A percentile compares a stretch with the other conserved stretches of the same genome.
Evolutionary conservation across 305 asterid species (phyloP).

Genomic region (Andrographis paniculata): DNA sequence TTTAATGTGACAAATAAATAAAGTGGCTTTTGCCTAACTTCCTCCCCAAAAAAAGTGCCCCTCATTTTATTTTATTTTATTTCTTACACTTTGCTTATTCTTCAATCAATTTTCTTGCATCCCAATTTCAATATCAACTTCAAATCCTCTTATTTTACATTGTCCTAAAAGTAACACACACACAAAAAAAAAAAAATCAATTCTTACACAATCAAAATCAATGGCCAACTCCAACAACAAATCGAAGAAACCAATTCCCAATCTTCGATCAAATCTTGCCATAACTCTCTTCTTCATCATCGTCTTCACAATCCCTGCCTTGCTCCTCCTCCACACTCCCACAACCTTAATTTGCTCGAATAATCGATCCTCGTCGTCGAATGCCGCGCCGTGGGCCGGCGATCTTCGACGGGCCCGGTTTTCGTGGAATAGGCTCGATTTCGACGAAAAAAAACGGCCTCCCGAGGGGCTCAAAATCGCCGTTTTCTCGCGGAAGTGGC

Average conservation of each 20-base stretch:
- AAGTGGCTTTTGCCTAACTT: conserved; percentile 36
- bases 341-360: conserved; percentile 32
- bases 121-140: no score
- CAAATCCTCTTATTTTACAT: no score
- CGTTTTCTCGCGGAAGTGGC: conserved; percentile 94
- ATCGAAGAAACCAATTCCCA: conserved; percentile 35
- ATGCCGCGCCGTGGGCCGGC: conserved; percentile 46
- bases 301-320: conserved; percentile 72
- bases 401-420: conserved; percentile 62
- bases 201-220: conserved; percentile 17
- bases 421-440: conserved; percentile 58
- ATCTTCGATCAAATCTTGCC: conserved; percentile 53
- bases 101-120: conserved; percentile 9
- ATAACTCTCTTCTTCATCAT: conserved; percentile 67
- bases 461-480: conserved; percentile 41
- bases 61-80: no score
- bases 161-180: no score
- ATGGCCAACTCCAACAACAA: conserved; percentile 43
- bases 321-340: conserved; percentile 70
- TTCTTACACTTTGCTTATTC: conserved; percentile 7
- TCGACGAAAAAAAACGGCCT: conserved; percentile 25
- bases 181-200: conserved; percentile 10
- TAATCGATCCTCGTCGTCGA: conserved; percentile 26
- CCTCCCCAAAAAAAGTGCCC: conserved; percentile 21
- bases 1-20: conserved; percentile 23